Evolutionary conservation across 164 flowering plant species (phyloP).

Genomic region (Berberis thunbergii): DNA sequence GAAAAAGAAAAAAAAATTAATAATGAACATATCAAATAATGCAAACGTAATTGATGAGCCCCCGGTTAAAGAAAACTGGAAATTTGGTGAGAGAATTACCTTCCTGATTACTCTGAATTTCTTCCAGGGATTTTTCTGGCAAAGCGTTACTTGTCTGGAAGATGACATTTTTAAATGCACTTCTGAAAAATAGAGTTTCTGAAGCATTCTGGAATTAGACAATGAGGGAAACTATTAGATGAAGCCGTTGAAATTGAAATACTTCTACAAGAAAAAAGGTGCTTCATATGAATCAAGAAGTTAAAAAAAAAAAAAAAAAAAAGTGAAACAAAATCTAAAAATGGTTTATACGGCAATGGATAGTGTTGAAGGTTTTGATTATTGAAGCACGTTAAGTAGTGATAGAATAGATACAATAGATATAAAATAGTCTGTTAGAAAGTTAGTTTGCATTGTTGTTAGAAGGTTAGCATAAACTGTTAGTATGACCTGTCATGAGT

Average conservation of each 20-base stretch:
- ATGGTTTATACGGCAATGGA: neutral
- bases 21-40: neutral
- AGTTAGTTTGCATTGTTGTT: too few relatives aligned
- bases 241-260: neutral
- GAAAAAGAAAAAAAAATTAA: slow-evolving; percentile 3
- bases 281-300: neutral
- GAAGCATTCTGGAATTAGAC: slow-evolving; percentile 55
- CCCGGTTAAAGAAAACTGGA: neutral
- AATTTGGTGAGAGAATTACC: slow-evolving; percentile 27
- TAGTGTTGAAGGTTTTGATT: neutral
- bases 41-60: neutral
- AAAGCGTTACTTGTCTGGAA: slow-evolving; percentile 34
- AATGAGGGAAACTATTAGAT: slow-evolving; percentile 1
- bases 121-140: slow-evolving; percentile 32
- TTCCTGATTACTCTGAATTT: slow-evolving; percentile 25
- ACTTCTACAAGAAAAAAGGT: neutral
- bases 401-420: too few relatives aligned
- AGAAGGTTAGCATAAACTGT: too few relatives aligned
- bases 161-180: slow-evolving; percentile 92
- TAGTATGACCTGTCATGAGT: too few relatives aligned
- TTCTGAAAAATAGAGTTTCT: slow-evolving; percentile 66
- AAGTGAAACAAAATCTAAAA: neutral
- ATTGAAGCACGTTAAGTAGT: neutral
- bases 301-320: neutral
- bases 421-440: too few relatives aligned